Evolutionary conservation across 1,284 basidiomycete species (phyloP), one percentile per base, ranked within the genome.

Genomic region (Cutaneotrichosporon sp.): DNA sequence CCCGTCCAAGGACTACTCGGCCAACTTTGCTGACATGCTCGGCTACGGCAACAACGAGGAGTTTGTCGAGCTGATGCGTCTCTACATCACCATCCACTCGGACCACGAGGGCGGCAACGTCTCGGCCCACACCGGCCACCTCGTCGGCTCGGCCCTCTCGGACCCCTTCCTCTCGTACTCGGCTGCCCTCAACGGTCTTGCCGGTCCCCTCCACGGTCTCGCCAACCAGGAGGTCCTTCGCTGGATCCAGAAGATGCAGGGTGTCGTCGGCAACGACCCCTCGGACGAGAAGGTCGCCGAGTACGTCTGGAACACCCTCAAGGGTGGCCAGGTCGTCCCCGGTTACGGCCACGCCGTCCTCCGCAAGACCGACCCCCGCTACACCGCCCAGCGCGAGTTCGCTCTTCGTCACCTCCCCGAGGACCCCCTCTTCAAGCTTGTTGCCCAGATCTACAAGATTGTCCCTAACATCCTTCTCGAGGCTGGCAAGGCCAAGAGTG

Each of bases 51-150:
- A 91, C 62, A 88, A 91, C 67, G 77, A 82, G 56, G 86, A 83
- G 52, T 97, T 98, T 64, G 88, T 94, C 60, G 94, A 98, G 78
- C 84, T 97, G 61, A 84, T 97, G 77, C 84, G 94, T 66, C 83
- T 97, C 57, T 98, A 97, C 82, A 86, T 97, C 77, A 94, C 92
- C 69, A 94, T 98, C 70, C 94, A 98, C 83, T 88, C 88, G 72
- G 93, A 97, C 76, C 93, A 97, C 78, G 93, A 97, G 78, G 94
- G 94, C 74, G 94, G 94, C 50, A 97, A 97, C 72, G 94, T 98
- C 60, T 97, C 94, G 64, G 89, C 90, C n/a, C 90, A 92, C 80
- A 88, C 89, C 51, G 89, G 89, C 62, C 91, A 97, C 80, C 82
- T 98, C 47, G 94, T 97, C 71, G 94, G 93, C 57, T 97, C 93